Percentiles rank a stretch among this genome's conserved stretches.
Conservation (phyloP, 2,329 filamentous ascomycete species). For the Clarireedia homoeocarpa region DNA sequence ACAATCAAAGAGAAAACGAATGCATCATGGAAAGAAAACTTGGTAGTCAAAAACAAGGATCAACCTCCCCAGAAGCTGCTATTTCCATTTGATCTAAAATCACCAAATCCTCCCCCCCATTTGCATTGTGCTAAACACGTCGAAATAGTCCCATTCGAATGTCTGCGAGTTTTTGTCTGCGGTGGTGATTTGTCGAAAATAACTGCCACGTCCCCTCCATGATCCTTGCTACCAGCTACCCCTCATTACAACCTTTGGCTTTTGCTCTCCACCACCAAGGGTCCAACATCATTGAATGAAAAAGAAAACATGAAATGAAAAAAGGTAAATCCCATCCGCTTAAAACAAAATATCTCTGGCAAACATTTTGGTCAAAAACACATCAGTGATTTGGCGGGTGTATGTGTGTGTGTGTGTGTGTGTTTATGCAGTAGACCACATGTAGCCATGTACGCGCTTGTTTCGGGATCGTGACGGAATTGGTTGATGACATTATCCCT, state of each 20-base stretch:
- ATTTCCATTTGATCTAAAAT: conserved; percentile 12
- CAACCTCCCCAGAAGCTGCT: conserved; percentile 29
- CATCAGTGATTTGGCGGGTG: not conserved
- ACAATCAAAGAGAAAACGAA: conserved; percentile 10
- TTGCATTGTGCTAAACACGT: too few relatives aligned
- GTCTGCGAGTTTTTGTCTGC: conserved; percentile 4
- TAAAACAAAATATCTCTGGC: conserved; percentile 1
- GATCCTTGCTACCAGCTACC: not conserved
- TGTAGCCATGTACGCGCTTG: conserved; percentile 2
- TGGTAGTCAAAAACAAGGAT: conserved; percentile 11
- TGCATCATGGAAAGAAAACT: conserved; percentile 1
- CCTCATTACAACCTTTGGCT: conserved; percentile 1
- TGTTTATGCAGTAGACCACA: not conserved
- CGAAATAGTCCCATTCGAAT: conserved; percentile 8
- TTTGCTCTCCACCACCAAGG: not conserved
- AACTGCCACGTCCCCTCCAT: conserved; percentile 5
- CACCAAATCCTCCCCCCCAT: conserved; percentile 13
- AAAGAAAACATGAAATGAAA: not conserved
- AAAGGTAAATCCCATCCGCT: not conserved
- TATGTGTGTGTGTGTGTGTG: not conserved
- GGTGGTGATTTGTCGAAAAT: conserved; percentile 2
- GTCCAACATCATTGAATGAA: not conserved
- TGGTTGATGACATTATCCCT: conserved; percentile 14
- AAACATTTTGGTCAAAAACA: not conserved
- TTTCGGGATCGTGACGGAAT: conserved; percentile 3